phyloP scores from a whole-genome alignment of 148 eudicot genomes.

The Vaccinium corymbosum region DNA sequence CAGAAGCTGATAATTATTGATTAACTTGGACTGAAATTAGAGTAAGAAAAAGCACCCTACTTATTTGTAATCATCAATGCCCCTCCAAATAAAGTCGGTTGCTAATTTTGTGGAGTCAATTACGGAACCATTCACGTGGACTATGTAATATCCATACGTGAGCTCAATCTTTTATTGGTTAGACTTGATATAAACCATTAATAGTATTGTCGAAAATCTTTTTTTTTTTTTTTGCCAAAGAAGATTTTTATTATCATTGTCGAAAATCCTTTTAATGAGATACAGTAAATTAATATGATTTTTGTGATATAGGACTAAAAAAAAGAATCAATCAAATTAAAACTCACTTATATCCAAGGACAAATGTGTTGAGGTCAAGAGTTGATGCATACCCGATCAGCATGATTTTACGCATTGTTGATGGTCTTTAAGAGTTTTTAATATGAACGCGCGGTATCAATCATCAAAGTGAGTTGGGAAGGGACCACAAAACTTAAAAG shows the following conservation, averaged over 20 bases:
- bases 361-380: neutral
- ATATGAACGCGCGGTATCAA: neutral
- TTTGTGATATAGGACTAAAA: neutral
- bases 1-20: neutral
- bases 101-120: conserved; percentile 9
- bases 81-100: neutral
- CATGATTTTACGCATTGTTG: neutral
- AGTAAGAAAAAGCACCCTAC: neutral
- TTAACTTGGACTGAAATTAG: neutral
- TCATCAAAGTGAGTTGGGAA: neutral
- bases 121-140: conserved; percentile 10
- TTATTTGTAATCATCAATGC: neutral
- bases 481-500: neutral
- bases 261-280: neutral
- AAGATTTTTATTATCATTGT: neutral
- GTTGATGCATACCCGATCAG: neutral
- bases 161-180: neutral
- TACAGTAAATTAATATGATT: neutral
- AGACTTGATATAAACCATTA: neutral
- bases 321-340: neutral
- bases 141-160: neutral
- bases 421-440: neutral
- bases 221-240: neutral
- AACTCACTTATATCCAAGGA: neutral
- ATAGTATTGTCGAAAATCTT: neutral